Evolutionary conservation across 2,329 filamentous ascomycete species (phyloP), one percentile per base, ranked within the genome.

Genomic region (Fusarium poae): DNA sequence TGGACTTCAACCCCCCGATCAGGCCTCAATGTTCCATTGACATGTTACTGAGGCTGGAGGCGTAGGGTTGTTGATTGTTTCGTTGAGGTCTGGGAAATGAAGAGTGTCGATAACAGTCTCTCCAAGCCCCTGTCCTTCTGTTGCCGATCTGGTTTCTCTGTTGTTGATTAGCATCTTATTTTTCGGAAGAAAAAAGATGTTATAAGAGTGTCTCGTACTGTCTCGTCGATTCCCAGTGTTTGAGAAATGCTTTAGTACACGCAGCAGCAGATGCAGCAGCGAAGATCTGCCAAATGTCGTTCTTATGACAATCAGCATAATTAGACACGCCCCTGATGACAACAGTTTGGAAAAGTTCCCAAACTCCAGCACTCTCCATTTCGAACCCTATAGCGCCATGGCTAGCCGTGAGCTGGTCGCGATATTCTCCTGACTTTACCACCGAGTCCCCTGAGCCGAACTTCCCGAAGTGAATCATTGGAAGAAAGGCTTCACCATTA

Each of bases 171-270:
- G n/a, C 35, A 39, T 39, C n/a, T 2, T 20, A 11, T 39, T 7
- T 2, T 39, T 2, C 6, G 20, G 11, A 39, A 20, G 5, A 20
- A 11, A 11, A 3, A 13, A 5, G 1, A 13, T n/a, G 3, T n/a
- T 6, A 20, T 4, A 12, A 20, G 11, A 7, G 3, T 39, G 11
- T 39, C 3, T 7, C 35, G 1, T 20, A 39, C 35, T 20, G 5
- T 6, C 3, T 39, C 4, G n/a, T 11, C 13, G n/a, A 20, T 5
- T 13, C n/a, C 35, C 35, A 39, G 10, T 39, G 7, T 20, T 7
- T 39, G 6, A 39, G 35, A 7, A 39, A 39, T 39, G n/a, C 35
- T 20, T 39, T 39, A 1, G 35, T 13, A 20, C 35, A 39, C 8
- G 35, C 35, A 39, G 35, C 35, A 20, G 35, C 35, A 6, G 35